These are phyloP conservation scores for Closterium sp. DNA, from an alignment of 139 green algal species.

Conservation along the genomic window DNA sequence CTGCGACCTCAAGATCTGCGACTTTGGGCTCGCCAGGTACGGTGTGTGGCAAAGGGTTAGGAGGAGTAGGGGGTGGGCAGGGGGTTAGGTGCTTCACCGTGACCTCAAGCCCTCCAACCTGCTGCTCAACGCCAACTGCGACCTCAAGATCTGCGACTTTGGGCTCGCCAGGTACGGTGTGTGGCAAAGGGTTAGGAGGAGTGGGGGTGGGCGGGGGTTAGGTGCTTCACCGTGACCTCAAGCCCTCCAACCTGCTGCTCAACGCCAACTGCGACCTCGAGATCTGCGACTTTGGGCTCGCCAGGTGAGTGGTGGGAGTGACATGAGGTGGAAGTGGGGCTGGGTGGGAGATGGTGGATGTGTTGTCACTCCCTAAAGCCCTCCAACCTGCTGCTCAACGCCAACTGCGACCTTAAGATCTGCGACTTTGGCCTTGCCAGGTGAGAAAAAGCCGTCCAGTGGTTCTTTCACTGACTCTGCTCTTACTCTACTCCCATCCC, in stretches of 20 bases:
- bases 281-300: slow-evolving; percentile 97
- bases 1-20: slow-evolving; percentile 97
- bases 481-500: too few relatives aligned
- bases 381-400: slow-evolving; percentile 91
- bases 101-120: slow-evolving; percentile 98
- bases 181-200: too few relatives aligned
- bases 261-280: slow-evolving; percentile 93
- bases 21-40: slow-evolving; percentile 92
- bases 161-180: slow-evolving; percentile 72
- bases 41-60: too few relatives aligned
- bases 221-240: slow-evolving; percentile 70
- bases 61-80: too few relatives aligned
- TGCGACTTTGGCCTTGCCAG: slow-evolving; percentile 95
- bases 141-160: slow-evolving; percentile 99
- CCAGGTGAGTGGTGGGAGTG: slow-evolving; percentile 57
- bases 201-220: too few relatives aligned
- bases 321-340: too few relatives aligned
- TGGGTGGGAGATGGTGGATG: too few relatives aligned
- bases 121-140: slow-evolving; percentile 85
- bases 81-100: too few relatives aligned
- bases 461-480: too few relatives aligned
- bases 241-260: slow-evolving; percentile 71
- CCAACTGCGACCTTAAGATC: slow-evolving; percentile 96
- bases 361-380: slow-evolving; percentile 84
- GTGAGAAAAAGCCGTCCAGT: too few relatives aligned